phyloP scores from a whole-genome alignment of 2,329 filamentous ascomycete species.

The Monilinia polystroma region DNA sequence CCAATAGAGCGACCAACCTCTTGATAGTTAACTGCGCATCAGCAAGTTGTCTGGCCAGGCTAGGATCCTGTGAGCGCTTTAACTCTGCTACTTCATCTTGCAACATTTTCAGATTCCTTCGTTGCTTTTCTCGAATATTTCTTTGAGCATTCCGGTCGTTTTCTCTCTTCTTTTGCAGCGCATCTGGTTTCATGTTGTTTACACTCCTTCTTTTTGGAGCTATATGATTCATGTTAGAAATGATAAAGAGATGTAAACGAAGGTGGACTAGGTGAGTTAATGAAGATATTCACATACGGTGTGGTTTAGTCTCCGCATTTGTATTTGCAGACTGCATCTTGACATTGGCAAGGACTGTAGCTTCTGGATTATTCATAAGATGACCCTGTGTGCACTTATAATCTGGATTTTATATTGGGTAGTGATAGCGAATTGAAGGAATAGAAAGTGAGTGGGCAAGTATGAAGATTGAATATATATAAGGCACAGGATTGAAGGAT shows the following conservation, averaged over 20 bases:
- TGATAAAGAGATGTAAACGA: background rate
- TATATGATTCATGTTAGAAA: constrained; percentile 4
- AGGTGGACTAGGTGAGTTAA: background rate
- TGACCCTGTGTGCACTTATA: too few species aligned
- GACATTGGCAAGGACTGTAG: background rate
- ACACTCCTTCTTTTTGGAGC: constrained; percentile 12
- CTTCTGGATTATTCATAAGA: background rate
- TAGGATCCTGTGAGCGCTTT: background rate
- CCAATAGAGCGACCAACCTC: background rate
- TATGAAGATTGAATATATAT: too few species aligned
- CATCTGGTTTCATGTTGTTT: constrained; percentile 8
- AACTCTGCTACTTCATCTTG: background rate
- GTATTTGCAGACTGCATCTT: background rate
- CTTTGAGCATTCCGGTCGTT: constrained; percentile 15
- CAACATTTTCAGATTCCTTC: background rate
- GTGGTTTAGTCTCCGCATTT: background rate
- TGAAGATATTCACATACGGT: background rate
- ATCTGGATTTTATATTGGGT: background rate
- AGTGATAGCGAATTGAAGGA: background rate
- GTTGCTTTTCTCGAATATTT: constrained; percentile 1
- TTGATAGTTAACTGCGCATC: background rate
- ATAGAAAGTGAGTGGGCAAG: background rate
- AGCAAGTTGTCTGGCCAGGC: background rate
- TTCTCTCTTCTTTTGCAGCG: constrained; percentile 13
- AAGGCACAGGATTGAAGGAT: background rate